Conservation (phyloP, 805 yeast genomes). For the Yarrowia phangngaensis region DNA sequence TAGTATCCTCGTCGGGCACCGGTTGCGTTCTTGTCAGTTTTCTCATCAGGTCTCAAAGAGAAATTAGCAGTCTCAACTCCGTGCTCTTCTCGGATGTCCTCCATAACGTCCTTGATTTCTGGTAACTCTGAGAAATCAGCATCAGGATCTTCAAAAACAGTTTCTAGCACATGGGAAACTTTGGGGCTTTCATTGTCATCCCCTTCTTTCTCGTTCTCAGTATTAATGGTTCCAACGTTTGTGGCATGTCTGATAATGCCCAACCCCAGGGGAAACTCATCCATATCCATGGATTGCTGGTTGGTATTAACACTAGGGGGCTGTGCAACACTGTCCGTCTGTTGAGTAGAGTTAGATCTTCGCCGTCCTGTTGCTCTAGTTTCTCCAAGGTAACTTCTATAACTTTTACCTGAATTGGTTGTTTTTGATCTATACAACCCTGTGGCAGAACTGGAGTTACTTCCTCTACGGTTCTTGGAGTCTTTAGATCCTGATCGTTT, state of each 20-base stretch:
- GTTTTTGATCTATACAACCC: constrained; percentile 11
- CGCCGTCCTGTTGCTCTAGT: constrained; percentile 7
- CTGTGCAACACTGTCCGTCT: not conserved
- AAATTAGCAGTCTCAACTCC: constrained; percentile 6
- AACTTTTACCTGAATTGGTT: not conserved
- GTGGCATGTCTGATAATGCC: constrained; percentile 14
- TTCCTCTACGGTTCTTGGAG: constrained; percentile 14
- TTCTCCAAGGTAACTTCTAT: constrained; percentile 1
- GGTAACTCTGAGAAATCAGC: constrained; percentile 26
- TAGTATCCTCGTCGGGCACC: constrained; percentile 28
- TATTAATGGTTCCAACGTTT: not conserved
- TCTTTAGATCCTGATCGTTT: constrained; percentile 7
- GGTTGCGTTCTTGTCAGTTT: constrained; percentile 6
- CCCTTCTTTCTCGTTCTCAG: constrained; percentile 9
- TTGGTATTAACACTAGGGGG: not conserved
- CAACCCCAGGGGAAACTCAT: constrained; percentile 16
- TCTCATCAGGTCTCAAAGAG: constrained; percentile 19
- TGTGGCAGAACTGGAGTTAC: constrained; percentile 17
- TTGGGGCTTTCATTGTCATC: too few relatives aligned
- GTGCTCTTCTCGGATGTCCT: constrained; percentile 20
- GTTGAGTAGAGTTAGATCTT: constrained; percentile 15
- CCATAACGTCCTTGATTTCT: constrained; percentile 28
- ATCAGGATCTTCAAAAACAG: constrained; percentile 29
- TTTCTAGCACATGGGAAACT: constrained; percentile 19
- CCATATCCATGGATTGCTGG: constrained; percentile 6